Evolutionary conservation across 2,329 filamentous ascomycete genomes (phyloP).

Genomic region (Drechslera avenae): DNA sequence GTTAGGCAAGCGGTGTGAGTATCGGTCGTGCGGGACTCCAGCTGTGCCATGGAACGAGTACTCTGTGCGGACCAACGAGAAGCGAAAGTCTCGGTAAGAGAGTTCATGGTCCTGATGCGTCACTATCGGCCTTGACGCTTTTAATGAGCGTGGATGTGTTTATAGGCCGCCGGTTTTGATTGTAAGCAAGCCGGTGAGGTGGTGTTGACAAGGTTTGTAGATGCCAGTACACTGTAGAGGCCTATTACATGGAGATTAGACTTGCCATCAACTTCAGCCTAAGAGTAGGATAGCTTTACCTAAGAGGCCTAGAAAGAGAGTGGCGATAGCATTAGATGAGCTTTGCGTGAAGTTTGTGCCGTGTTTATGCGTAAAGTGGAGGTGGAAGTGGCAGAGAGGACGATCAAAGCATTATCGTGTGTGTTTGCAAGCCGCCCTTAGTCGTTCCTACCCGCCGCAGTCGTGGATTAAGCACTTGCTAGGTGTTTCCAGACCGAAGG

Average conservation of each 20-base stretch:
- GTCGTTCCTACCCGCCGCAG: conserved; percentile 8
- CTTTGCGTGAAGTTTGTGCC: neutral
- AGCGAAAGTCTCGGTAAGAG: neutral
- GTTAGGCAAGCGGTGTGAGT: neutral
- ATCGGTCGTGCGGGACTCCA: no score
- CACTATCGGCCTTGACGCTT: neutral
- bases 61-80: neutral
- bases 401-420: neutral
- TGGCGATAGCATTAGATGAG: neutral
- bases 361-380: neutral
- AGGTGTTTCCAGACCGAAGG: conserved; percentile 8
- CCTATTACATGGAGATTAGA: no score
- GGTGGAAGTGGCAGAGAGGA: neutral
- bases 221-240: no score
- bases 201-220: conserved; percentile 3
- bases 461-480: conserved; percentile 9
- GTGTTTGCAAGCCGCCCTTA: neutral
- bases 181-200: neutral
- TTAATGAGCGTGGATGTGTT: neutral
- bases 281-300: neutral
- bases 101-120: neutral
- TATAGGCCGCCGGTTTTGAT: neutral
- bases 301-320: neutral
- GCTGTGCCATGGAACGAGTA: no score
- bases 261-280: no score